A percentile compares a stretch with the other conserved stretches of the same genome.
Evolutionary conservation across 2,329 filamentous ascomycete species (phyloP).

Genomic region (Fusarium annulatum): DNA sequence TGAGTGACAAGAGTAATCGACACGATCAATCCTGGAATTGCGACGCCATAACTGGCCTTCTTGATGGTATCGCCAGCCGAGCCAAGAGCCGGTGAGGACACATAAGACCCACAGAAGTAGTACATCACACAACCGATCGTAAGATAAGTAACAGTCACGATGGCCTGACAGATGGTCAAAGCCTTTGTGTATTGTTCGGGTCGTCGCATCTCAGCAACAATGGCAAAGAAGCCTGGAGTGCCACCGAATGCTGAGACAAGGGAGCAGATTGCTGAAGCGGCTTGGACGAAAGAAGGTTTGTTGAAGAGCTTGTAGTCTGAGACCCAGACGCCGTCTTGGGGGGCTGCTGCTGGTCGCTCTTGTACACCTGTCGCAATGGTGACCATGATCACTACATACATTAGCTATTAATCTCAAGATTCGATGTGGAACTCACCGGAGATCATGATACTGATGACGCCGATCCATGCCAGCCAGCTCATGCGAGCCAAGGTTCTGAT

Average conservation of each 20-base stretch:
- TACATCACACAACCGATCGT: conserved; percentile 55
- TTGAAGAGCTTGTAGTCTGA: conserved; percentile 48
- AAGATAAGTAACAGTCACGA: conserved; percentile 48
- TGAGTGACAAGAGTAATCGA: conserved; percentile 43
- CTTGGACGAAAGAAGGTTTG: conserved; percentile 48
- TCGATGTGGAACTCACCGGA: not conserved
- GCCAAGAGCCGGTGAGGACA: conserved; percentile 59
- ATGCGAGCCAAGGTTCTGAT: conserved; percentile 47
- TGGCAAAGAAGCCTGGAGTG: conserved; percentile 49
- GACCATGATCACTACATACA: conserved; percentile 20
- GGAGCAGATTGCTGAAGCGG: conserved; percentile 46
- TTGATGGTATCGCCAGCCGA: conserved; percentile 56
- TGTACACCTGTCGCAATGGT: conserved; percentile 39
- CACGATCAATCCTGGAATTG: conserved; percentile 46
- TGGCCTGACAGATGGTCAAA: conserved; percentile 42
- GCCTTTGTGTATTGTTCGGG: conserved; percentile 43
- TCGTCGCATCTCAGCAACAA: conserved; percentile 49
- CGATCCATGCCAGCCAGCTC: conserved; percentile 48
- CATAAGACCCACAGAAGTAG: conserved; percentile 58
- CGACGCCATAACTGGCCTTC: conserved; percentile 56
- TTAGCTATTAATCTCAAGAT: not conserved
- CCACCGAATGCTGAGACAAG: conserved; percentile 53
- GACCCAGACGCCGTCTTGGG: conserved; percentile 36
- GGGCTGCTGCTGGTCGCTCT: conserved; percentile 27
- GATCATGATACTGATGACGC: conserved; percentile 24